Conservation (phyloP, 2,329 filamentous ascomycete genomes). For the Pseudocercospora crystallina region DNA sequence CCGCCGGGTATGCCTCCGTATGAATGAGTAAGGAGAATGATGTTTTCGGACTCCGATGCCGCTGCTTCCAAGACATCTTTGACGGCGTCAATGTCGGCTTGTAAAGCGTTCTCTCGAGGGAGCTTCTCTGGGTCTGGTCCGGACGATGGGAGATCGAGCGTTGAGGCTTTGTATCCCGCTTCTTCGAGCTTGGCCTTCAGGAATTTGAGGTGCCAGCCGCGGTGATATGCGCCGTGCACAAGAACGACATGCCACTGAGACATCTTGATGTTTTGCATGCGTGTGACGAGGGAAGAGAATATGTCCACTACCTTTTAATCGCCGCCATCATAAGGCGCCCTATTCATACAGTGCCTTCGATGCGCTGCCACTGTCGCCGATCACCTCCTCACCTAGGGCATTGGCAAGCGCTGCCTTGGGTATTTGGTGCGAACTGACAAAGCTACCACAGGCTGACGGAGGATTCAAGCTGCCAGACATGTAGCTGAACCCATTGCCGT, state of each 20-base stretch:
- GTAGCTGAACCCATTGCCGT: no score
- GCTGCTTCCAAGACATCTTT: slow-evolving; percentile 18
- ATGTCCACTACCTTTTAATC: no score
- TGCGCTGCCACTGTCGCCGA: no score
- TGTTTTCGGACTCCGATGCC: slow-evolving; percentile 13
- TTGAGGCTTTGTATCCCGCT: slow-evolving; percentile 18
- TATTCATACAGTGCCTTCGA: no score
- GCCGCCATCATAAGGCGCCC: no score
- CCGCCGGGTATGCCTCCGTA: slow-evolving; percentile 22
- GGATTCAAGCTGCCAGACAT: no score
- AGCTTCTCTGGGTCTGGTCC: slow-evolving; percentile 1
- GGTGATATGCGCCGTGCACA: slow-evolving; percentile 22
- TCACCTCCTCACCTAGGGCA: no score
- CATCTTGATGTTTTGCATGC: slow-evolving; percentile 9
- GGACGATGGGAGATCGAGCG: slow-evolving; percentile 17
- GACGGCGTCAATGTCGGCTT: slow-evolving; percentile 19
- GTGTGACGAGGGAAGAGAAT: no score
- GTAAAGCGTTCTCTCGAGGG: slow-evolving; percentile 3
- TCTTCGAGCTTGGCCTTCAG: slow-evolving; percentile 13
- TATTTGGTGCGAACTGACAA: no score
- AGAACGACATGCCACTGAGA: slow-evolving; percentile 22
- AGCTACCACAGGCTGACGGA: no score
- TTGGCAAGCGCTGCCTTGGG: no score
- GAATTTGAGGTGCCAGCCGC: slow-evolving; percentile 17
- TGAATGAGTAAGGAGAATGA: slow-evolving; percentile 23